Base-by-base conservation (phyloP, 2,329 filamentous ascomycete species). In the Arthrobotrys musiformis region DNA sequence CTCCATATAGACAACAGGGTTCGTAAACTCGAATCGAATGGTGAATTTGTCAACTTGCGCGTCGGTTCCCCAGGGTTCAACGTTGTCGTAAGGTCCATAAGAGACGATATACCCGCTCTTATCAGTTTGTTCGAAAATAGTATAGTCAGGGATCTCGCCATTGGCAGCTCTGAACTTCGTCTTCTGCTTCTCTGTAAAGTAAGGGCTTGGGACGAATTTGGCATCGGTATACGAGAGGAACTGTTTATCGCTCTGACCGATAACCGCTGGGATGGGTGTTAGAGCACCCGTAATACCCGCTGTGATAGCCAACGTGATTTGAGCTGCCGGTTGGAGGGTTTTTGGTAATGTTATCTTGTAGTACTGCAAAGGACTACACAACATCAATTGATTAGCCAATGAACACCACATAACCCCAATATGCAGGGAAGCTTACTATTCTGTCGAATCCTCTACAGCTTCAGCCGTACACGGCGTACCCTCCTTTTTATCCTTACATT, bases 11-110 rank as follows among this genome's bases (percentile, higher is more conserved):
- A 90, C 91, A 70, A 99, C 86, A 11, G 95, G 94, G 85, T 94
- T 96, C 79, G 92, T 97, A 85, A 95, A 97, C 84, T 99, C 94
- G 84, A 97, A 98, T 78, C 95, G 92, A 64, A 97, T 90, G 79
- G 87, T 89, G 74, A 93, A 90, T 17, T 90, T 90, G 15, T 81
- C 92, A 88, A 50, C 86, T 8, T 48, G 46, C 17, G 90, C 90
- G n/a, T 81, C 92, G 88, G 54, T 86, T 26, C 24, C 37, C 33
- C 52, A 52, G 2, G 79, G 58, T 5, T 66, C 56, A 4, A 79
- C 68, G 28, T 75, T 61, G 79, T 89, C 89, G 84, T 96, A 99
- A 2, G 94, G 92, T 4, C 95, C 95, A 81, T 99, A 99, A 0
- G 90, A 95, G 82, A 94, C 91, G 82, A 92, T 94, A 19, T 90